These are phyloP conservation scores for Trematosphaeria pertusa DNA, from an alignment of 2,329 filamentous ascomycete species.

Conservation along the genomic window DNA sequence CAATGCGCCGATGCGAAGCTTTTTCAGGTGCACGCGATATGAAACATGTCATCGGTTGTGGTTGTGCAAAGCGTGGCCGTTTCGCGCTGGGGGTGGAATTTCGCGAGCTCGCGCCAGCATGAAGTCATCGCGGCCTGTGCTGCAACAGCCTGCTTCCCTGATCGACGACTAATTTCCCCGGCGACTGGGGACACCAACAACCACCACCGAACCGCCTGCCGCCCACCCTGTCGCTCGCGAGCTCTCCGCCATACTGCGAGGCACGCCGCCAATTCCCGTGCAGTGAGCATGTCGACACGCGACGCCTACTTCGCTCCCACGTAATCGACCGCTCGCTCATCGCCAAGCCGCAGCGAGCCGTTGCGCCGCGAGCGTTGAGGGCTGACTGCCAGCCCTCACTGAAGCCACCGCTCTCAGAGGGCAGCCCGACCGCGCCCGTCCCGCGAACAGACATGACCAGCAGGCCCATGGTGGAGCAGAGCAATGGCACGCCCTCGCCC, in stretches of 20 bases:
- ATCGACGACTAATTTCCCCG: constrained; percentile 5
- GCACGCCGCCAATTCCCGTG: not conserved
- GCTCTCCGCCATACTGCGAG: too few species aligned
- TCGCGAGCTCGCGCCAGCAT: too few species aligned
- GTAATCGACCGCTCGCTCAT: constrained; percentile 29
- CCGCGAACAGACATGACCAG: constrained; percentile 35
- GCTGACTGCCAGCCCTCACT: not conserved
- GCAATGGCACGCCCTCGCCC: constrained; percentile 25
- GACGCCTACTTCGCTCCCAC: constrained; percentile 34
- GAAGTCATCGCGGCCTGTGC: constrained; percentile 14
- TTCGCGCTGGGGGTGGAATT: not conserved
- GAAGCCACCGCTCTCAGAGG: not conserved
- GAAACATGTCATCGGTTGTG: constrained; percentile 29
- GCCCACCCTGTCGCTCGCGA: not conserved
- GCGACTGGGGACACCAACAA: not conserved
- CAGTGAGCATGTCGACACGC: constrained; percentile 32
- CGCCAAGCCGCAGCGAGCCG: constrained; percentile 6
- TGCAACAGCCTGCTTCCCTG: constrained; percentile 3
- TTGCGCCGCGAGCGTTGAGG: constrained; percentile 1
- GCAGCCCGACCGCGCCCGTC: constrained; percentile 15
- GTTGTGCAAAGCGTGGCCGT: constrained; percentile 1
- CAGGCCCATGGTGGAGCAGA: constrained; percentile 38
- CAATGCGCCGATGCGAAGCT: constrained; percentile 14
- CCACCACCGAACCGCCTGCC: constrained; percentile 2
- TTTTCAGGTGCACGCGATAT: constrained; percentile 20